Conservation (phyloP, 306 rosid species). For the Begonia fuchsioides region DNA sequence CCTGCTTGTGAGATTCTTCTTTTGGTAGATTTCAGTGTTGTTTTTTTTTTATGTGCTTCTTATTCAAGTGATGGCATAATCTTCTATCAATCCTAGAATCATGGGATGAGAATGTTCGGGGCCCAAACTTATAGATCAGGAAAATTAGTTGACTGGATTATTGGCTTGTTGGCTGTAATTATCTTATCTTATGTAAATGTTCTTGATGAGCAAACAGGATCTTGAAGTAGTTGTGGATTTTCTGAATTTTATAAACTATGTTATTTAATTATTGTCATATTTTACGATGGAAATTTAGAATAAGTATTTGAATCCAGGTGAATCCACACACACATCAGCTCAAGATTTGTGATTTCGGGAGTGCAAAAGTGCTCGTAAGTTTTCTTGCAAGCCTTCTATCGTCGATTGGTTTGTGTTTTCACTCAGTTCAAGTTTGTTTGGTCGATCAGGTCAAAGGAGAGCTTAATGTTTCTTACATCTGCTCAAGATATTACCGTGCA, state of each 20-base stretch:
- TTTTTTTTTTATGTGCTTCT: too few relatives aligned
- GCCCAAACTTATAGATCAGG: too few relatives aligned
- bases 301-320: conserved; percentile 43
- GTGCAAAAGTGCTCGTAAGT: conserved; percentile 93
- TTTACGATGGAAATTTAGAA: conserved; percentile 15
- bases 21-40: neutral
- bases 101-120: too few relatives aligned
- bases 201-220: too few relatives aligned
- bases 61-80: too few relatives aligned
- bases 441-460: conserved; percentile 86
- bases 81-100: too few relatives aligned
- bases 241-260: neutral
- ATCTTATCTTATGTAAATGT: too few relatives aligned
- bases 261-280: neutral
- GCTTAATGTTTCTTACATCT: conserved; percentile 94
- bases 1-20: conserved; percentile 56
- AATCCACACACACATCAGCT: conserved; percentile 98
- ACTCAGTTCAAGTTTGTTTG: neutral
- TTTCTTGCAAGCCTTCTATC: conserved; percentile 10
- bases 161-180: too few relatives aligned
- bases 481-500: conserved; percentile 98
- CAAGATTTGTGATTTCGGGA: conserved; percentile 95
- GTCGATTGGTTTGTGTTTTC: conserved; percentile 4
- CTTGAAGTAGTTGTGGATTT: too few relatives aligned
- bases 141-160: too few relatives aligned